Base-by-base conservation (phyloP, 257 asterid species). In the Striga asiatica region DNA sequence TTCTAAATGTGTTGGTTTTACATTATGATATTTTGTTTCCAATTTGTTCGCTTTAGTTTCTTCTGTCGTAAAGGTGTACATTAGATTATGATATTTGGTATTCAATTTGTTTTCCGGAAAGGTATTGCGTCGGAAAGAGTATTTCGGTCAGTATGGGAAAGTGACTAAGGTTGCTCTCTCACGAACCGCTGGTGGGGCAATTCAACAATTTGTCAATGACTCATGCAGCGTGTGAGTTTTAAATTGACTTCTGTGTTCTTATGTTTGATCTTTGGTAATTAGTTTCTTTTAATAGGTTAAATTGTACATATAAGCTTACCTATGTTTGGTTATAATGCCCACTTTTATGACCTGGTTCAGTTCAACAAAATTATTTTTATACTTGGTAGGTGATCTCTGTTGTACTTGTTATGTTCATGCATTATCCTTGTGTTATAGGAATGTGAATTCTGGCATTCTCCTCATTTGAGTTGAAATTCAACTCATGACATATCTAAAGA, bases 121-220 rank as follows among this genome's bases (percentile, higher is more conserved):
- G 98, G 71, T 91, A 56, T 68, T 91, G 76, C 70, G 65, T 60
- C 82, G 82, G 66, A 91, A 74, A 66, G 94, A 91, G 52, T 86
- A 83, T 72, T 91, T 91, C 74, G 95, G 96, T 71, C 95, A 84
- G 74, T 91, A 91, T 62, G 96, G 98, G 28, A 91, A 83, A 71
- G 78, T 91, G 56, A 66, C 88, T 23, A 87, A 91, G 75, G 79
- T 91, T 50, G 83, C 96, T 57, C 88, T 91, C 58, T 91, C 98
- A 22, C 78, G 98, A 70, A 84, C 94, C 22, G 92, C 95, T 61
- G 96, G 96, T 73, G 98, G 95, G 46, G 70, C 92, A 51, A 60
- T 91, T 70, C 98, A 91, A 65, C 95, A 83, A 61, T 84, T 91
- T 67, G 46, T 77, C 58, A 75, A 91, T 69, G 95, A 87, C 58